Evolutionary conservation across 345 rosid genomes (phyloP).

Genomic region (Murraya paniculata): DNA sequence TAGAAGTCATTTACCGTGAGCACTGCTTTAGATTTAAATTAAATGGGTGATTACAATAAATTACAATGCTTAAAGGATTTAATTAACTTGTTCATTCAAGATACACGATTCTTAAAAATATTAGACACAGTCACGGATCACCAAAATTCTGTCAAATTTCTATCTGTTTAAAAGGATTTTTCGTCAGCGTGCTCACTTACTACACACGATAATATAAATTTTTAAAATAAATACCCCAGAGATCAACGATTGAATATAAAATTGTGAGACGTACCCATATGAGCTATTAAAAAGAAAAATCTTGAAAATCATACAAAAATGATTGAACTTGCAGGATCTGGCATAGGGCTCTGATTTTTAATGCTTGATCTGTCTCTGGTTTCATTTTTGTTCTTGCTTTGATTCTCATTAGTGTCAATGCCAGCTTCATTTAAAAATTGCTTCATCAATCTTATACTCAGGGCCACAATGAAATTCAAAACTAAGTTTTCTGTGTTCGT

Average conservation of each 20-base stretch:
- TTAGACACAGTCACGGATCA: no score
- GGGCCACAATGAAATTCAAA: background rate
- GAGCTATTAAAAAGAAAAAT: background rate
- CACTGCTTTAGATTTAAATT: background rate
- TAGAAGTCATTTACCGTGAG: background rate
- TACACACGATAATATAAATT: no score
- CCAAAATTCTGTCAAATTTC: no score
- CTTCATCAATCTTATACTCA: conserved; percentile 11
- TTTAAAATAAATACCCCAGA: no score
- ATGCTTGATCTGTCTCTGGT: conserved; percentile 7
- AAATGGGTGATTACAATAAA: no score
- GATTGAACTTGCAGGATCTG: conserved; percentile 23
- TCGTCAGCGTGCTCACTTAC: no score
- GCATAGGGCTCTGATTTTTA: conserved; percentile 10
- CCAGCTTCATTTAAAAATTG: conserved; percentile 2
- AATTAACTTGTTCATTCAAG: no score
- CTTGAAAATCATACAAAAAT: background rate
- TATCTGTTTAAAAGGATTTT: no score
- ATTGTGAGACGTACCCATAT: background rate
- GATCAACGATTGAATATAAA: no score
- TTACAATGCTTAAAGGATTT: no score
- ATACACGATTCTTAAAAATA: no score
- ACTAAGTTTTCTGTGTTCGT: background rate
- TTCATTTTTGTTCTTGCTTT: conserved; percentile 20
- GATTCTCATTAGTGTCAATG: background rate